Conservation (phyloP, 1,139 yeast species). For the Candida glucosophila region DNA sequence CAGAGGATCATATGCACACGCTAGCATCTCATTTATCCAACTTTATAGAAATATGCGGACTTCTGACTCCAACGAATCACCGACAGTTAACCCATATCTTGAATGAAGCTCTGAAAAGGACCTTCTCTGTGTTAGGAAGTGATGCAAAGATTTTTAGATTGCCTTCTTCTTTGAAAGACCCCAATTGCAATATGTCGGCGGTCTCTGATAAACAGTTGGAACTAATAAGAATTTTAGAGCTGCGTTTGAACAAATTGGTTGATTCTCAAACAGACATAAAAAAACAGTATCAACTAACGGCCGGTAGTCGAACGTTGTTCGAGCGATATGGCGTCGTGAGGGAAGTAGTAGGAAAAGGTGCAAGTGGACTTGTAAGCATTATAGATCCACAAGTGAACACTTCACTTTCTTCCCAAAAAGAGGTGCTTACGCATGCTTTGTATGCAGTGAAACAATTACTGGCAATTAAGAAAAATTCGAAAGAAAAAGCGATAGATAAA, state of each 20-base stretch:
- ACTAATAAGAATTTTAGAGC: constrained; percentile 40
- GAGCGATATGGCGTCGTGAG: constrained; percentile 76
- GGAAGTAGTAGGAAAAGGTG: constrained; percentile 76
- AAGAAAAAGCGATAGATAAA: constrained; percentile 54
- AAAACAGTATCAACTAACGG: constrained; percentile 7
- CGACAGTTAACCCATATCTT: constrained; percentile 37
- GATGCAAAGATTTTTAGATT: constrained; percentile 17
- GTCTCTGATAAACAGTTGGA: constrained; percentile 48
- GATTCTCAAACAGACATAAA: constrained; percentile 11
- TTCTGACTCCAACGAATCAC: constrained; percentile 10
- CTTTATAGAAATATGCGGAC: constrained; percentile 29
- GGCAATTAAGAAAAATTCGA: constrained; percentile 37
- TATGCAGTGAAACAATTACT: constrained; percentile 70
- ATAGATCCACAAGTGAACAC: constrained; percentile 22
- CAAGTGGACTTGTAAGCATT: constrained; percentile 78
- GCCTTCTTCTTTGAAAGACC: constrained; percentile 12
- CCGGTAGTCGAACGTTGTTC: constrained; percentile 19
- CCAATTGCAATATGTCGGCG: constrained; percentile 32
- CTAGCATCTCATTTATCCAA: constrained; percentile 10
- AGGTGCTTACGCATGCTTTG: constrained; percentile 40
- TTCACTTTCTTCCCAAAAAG: constrained; percentile 8
- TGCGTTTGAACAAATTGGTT: constrained; percentile 13
- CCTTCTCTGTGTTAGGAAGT: constrained; percentile 21
- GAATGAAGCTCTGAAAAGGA: constrained; percentile 25
- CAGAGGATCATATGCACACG: constrained; percentile 25